phyloP scores from a whole-genome alignment of 371 early-diverging fungal genomes.

The Mucor plumbeus region DNA sequence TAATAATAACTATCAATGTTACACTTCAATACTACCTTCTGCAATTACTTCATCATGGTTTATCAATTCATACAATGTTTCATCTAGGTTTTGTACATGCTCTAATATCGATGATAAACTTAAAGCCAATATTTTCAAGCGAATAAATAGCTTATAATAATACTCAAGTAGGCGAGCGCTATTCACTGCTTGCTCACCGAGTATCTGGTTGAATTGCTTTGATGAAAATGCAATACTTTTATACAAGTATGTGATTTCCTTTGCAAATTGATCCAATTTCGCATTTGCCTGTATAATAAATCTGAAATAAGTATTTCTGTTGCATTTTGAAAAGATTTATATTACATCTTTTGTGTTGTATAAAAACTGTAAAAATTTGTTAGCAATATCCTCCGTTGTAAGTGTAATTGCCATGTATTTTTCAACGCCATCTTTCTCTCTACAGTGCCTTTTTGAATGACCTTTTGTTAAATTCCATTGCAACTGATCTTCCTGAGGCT shows the following conservation, averaged over 20 bases:
- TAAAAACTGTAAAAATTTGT: constrained; percentile 1
- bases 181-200: constrained; percentile 2
- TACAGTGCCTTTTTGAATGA: not conserved
- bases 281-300: not conserved
- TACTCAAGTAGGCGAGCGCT: not conserved
- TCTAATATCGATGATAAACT: not conserved
- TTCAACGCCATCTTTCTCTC: not conserved
- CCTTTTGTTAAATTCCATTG: constrained; percentile 25
- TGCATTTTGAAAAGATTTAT: not conserved
- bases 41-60: not conserved
- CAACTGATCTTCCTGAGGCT: constrained; percentile 14
- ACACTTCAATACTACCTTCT: not conserved
- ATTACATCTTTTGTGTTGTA: not conserved
- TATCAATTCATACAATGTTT: not conserved
- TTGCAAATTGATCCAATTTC: not conserved
- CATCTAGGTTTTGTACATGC: not conserved
- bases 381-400: constrained; percentile 9
- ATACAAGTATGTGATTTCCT: constrained; percentile 1
- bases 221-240: constrained; percentile 5
- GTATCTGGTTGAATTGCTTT: not conserved
- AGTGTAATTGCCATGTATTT: not conserved
- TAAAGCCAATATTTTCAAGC: constrained; percentile 8
- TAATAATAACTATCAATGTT: not conserved
- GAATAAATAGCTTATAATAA: constrained; percentile 11
- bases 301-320: not conserved